Evolutionary conservation across 2,329 filamentous ascomycete species (phyloP).

Genomic region (Diaporthe sp.): DNA sequence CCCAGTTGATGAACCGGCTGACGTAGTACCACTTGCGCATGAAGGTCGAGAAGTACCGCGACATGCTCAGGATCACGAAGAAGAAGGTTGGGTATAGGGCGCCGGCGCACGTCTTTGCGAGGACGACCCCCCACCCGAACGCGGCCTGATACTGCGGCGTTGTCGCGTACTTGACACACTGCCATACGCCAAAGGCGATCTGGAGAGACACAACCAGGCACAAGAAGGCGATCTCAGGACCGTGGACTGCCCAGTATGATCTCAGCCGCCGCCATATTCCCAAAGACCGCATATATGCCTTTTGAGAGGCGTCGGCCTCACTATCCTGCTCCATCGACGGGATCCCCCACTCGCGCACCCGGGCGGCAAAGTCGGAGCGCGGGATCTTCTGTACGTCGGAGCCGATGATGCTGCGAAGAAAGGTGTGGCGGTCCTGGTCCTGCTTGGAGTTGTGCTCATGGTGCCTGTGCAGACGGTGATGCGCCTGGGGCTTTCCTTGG

Average conservation of each 20-base stretch:
- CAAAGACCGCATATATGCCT: constrained; percentile 61
- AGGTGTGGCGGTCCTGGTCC: constrained; percentile 60
- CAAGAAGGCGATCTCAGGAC: constrained; percentile 64
- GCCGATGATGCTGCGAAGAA: constrained; percentile 63
- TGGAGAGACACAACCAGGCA: constrained; percentile 60
- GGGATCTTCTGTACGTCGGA: constrained; percentile 57
- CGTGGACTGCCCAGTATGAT: constrained; percentile 68
- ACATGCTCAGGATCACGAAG: constrained; percentile 71
- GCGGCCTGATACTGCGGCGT: constrained; percentile 58
- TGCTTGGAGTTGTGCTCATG: constrained; percentile 45
- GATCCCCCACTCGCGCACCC: constrained; percentile 57
- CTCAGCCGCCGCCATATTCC: constrained; percentile 59
- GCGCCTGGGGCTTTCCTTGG: constrained; percentile 53
- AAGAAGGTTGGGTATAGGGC: constrained; percentile 69
- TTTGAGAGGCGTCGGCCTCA: constrained; percentile 56
- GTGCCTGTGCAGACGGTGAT: constrained; percentile 56
- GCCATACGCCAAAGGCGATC: constrained; percentile 67
- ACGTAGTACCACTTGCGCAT: constrained; percentile 63
- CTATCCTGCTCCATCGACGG: constrained; percentile 14
- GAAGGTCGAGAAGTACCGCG: constrained; percentile 66
- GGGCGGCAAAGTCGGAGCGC: constrained; percentile 58
- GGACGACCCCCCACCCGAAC: constrained; percentile 67
- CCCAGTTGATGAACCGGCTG: constrained; percentile 69
- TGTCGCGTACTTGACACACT: constrained; percentile 65
- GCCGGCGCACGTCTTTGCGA: constrained; percentile 68